Evolutionary conservation across 192 early-diverging fungal species (phyloP).

Genomic region (Backusella morwellensis): DNA sequence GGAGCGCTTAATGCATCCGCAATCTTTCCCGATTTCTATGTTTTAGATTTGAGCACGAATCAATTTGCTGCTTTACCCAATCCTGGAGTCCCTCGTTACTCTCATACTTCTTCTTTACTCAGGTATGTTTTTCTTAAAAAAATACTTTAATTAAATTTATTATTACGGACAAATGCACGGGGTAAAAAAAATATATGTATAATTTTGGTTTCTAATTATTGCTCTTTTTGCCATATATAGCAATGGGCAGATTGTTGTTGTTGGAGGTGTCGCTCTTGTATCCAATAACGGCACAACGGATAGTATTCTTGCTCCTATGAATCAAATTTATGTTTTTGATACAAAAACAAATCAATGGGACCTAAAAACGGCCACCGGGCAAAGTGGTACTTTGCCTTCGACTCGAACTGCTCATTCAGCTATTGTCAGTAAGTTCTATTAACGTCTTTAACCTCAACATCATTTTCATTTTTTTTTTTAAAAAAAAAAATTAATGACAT

Average conservation of each 20-base stretch:
- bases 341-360: conserved; percentile 22
- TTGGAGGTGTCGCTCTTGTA: conserved; percentile 25
- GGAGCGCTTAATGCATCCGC: conserved; percentile 15
- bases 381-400: conserved; percentile 1
- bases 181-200: neutral
- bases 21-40: conserved; percentile 19
- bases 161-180: conserved; percentile 1
- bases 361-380: neutral
- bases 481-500: neutral
- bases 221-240: conserved; percentile 13
- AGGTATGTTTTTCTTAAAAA: conserved; percentile 10
- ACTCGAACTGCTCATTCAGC: conserved; percentile 25
- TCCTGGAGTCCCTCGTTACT: conserved; percentile 19
- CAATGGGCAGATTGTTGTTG: conserved; percentile 26
- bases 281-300: neutral
- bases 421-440: conserved; percentile 22
- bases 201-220: conserved; percentile 5
- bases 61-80: conserved; percentile 11
- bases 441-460: neutral
- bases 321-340: conserved; percentile 20
- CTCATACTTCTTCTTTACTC: conserved; percentile 23
- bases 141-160: conserved; percentile 5
- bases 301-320: conserved; percentile 16
- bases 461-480: neutral
- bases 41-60: conserved; percentile 4